Evolutionary conservation across 2,329 filamentous ascomycete genomes (phyloP).

Genomic region (Cladophialophora carrionii): DNA sequence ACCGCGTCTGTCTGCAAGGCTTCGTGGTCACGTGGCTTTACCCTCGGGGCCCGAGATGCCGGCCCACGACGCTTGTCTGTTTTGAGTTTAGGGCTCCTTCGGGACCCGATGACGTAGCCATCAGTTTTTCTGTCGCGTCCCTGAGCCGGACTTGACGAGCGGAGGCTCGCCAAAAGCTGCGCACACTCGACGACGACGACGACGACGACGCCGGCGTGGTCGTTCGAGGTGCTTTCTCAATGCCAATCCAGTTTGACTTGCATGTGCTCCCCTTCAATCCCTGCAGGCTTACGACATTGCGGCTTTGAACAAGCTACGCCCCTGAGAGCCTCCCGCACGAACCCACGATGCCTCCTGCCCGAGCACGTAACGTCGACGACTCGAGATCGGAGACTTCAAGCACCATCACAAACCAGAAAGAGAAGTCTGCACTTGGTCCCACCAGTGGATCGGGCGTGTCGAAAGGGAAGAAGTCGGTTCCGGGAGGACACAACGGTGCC

Average conservation of each 20-base stretch:
- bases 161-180: background rate
- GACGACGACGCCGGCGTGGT: background rate
- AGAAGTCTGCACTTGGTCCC: slow-evolving; percentile 24
- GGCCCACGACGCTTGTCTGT: slow-evolving; percentile 1
- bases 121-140: slow-evolving; percentile 13
- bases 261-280: background rate
- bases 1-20: background rate
- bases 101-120: background rate
- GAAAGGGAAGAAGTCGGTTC: slow-evolving; percentile 28
- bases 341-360: slow-evolving; percentile 51
- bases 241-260: background rate
- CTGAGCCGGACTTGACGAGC: background rate
- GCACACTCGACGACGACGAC: background rate
- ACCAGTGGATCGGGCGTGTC: slow-evolving; percentile 26
- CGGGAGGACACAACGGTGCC: slow-evolving; percentile 14
- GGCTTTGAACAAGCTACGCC: background rate
- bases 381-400: slow-evolving; percentile 55
- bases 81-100: background rate
- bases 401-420: slow-evolving; percentile 45
- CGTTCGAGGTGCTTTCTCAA: background rate
- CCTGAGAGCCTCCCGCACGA: background rate
- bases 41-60: background rate
- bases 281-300: background rate
- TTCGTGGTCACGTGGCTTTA: background rate
- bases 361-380: slow-evolving; percentile 52